phyloP scores from a whole-genome alignment of 1,139 yeast genomes.

The Suzukiozyma palmioleophila region DNA sequence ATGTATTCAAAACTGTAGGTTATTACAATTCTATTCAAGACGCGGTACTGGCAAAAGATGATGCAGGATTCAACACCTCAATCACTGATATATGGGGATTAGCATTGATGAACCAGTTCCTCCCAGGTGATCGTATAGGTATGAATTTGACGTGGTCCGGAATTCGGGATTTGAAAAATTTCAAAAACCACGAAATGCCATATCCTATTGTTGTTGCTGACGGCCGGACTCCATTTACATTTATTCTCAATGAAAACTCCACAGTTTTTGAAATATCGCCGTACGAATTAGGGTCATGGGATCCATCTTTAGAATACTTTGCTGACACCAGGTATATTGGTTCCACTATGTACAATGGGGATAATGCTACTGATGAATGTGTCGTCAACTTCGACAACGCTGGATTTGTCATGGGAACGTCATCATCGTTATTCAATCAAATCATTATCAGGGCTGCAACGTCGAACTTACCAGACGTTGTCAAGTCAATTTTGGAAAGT shows the following conservation, averaged over 20 bases:
- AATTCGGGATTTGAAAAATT: slow-evolving; percentile 23
- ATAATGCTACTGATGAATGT: slow-evolving; percentile 19
- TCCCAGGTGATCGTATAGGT: slow-evolving; percentile 22
- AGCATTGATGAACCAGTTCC: slow-evolving; percentile 36
- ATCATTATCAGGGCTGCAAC: slow-evolving; percentile 20
- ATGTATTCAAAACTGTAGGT: slow-evolving; percentile 27
- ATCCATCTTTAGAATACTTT: slow-evolving; percentile 32
- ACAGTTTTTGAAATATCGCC: slow-evolving; percentile 41
- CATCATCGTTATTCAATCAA: slow-evolving; percentile 42
- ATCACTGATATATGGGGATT: slow-evolving; percentile 46
- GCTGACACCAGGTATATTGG: slow-evolving; percentile 33
- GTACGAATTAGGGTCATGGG: slow-evolving; percentile 45
- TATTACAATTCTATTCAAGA: slow-evolving; percentile 28
- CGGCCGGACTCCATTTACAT: slow-evolving; percentile 35
- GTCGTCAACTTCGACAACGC: slow-evolving; percentile 38
- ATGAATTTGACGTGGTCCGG: slow-evolving; percentile 37
- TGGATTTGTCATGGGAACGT: slow-evolving; percentile 44
- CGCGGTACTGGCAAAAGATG: slow-evolving; percentile 27
- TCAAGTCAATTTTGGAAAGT: slow-evolving; percentile 23
- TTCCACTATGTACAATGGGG: slow-evolving; percentile 25
- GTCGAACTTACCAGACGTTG: slow-evolving; percentile 16
- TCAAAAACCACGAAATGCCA: slow-evolving; percentile 35
- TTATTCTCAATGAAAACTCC: slow-evolving; percentile 32
- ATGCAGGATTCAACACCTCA: slow-evolving; percentile 34
- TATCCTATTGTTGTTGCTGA: slow-evolving; percentile 38